Base-by-base conservation (phyloP, 228 moss, liverwort and hornwort species). In the Sphagnum magellanicum region DNA sequence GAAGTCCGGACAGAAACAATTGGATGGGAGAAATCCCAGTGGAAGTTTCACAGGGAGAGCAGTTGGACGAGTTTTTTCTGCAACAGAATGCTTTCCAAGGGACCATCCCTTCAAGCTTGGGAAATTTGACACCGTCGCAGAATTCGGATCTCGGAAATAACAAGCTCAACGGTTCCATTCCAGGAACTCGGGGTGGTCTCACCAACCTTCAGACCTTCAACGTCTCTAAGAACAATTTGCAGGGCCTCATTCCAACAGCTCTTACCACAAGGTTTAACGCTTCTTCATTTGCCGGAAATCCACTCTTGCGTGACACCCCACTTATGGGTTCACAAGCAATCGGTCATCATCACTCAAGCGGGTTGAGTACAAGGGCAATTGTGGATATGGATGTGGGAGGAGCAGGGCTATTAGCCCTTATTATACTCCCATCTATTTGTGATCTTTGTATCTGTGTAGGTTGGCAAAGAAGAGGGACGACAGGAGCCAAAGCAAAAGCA, bases 221-320 rank as follows among this genome's bases (percentile, higher is more conserved):
- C 32, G 32, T 32, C 32, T 32, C 32, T 1, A 1, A 32, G 32
- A 32, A 32, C 32, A 32, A 32, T 32, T 32, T 32, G 32, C 32
- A 32, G 32, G 32, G 32, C 32, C 32, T 32, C 32, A 32, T 32
- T 32, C 32, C 32, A 32, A 16, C 75, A 46, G 15, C 64, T 10
- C 81, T 88, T 59, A 77, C 70, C 14, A 61, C 65, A 17, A 80
- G 66, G 71, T 90, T 90, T 65, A 79, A 79, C 49, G 49, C 63
- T n/a, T 82, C 76, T 51, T 86, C 90, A 4, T 92, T 88, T 55
- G 49, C 5, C 49, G 87, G 83, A 63, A 92, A 92, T 65, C 72
- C 80, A 16, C 63, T 64, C 13, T 75, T 92, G 57, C 86, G 88
- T 78, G 86, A 82, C 46, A 51, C 46, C 12, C 85, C 85, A 53